A percentile compares a stretch with the other conserved stretches of the same genome.
phyloP scores from a whole-genome alignment of 805 yeast species.

The Lipomyces oligophaga region DNA sequence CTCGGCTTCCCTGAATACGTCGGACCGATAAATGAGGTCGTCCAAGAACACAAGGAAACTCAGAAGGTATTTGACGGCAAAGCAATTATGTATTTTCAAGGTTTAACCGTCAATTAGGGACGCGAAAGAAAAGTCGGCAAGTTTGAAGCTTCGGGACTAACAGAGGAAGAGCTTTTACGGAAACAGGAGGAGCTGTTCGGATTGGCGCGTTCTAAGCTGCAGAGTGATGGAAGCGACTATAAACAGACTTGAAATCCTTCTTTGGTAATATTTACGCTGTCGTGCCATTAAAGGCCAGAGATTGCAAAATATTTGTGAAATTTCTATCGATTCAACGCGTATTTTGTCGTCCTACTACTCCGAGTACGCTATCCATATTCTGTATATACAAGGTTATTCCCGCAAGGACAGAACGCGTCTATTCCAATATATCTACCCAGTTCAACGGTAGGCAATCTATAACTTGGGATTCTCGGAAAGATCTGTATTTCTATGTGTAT shows the following conservation, averaged over 20 bases:
- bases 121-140: slow-evolving; percentile 89
- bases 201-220: slow-evolving; percentile 48
- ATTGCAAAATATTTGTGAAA: too few relatives aligned
- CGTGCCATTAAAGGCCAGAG: too few relatives aligned
- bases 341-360: too few relatives aligned
- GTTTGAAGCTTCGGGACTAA: slow-evolving; percentile 84
- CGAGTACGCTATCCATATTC: too few relatives aligned
- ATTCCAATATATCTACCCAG: too few relatives aligned
- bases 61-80: slow-evolving; percentile 56
- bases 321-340: too few relatives aligned
- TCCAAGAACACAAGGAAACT: slow-evolving; percentile 82
- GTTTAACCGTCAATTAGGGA: slow-evolving; percentile 34
- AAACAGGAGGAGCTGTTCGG: slow-evolving; percentile 93
- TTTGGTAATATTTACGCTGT: background rate
- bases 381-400: too few relatives aligned
- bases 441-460: too few relatives aligned
- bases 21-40: slow-evolving; percentile 71
- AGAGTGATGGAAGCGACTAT: slow-evolving; percentile 14
- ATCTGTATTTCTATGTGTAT: too few relatives aligned
- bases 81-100: background rate
- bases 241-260: too few relatives aligned
- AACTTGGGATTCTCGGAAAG: too few relatives aligned
- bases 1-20: slow-evolving; percentile 83
- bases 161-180: slow-evolving; percentile 85
- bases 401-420: too few relatives aligned